Evolutionary conservation across 805 yeast genomes (phyloP), one percentile per base, ranked within the genome.

Genomic region (Babjeviella inositovora): DNA sequence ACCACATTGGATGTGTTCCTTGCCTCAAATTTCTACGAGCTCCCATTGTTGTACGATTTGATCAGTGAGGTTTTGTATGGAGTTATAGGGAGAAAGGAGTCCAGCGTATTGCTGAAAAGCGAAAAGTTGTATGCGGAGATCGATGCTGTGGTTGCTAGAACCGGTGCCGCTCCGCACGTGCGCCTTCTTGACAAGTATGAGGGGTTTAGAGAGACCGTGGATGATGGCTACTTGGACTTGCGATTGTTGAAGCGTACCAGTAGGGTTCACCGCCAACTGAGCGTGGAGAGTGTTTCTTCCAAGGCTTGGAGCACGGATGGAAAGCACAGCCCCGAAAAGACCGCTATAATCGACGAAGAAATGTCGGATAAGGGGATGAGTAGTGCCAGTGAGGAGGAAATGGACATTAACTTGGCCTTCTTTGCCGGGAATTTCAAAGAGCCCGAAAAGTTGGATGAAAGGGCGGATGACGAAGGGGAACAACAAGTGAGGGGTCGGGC

Each of bases 31-130:
- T 57, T 66, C 29, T 75, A 70, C 37, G 73, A 72, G 29, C 57
- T 77, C 13, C 85, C 87, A 3, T 46, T 77, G 23, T 48, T 79
- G 14, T 73, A 72, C 39, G 82, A 74, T 35, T 52, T 76, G 36
- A 64, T 76, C 23, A 49, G 68, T 23, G 90, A 79, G 38, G 69
- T 69, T 1, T 45, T 77, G 24, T 77, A 69, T 41, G 75, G 80
- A 3, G 61, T 75, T 8, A 59, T 77, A 28, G 79, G 80, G 3
- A 56, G 70, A 29, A 73, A 73, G 28, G 90, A 76, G 37, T 59
- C 61, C 6, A 53, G 56, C 28, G 42, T 63, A 8, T 43, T 59
- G 15, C 41, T 44, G 15, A 52, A 53, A 25, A 61, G 62, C 1
- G 48, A 50, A 13, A 41, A 41, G 14, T 39, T 58, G 26, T 34